phyloP scores from a whole-genome alignment of 371 early-diverging fungal species.

The Syncephalastrum contaminatum region DNA sequence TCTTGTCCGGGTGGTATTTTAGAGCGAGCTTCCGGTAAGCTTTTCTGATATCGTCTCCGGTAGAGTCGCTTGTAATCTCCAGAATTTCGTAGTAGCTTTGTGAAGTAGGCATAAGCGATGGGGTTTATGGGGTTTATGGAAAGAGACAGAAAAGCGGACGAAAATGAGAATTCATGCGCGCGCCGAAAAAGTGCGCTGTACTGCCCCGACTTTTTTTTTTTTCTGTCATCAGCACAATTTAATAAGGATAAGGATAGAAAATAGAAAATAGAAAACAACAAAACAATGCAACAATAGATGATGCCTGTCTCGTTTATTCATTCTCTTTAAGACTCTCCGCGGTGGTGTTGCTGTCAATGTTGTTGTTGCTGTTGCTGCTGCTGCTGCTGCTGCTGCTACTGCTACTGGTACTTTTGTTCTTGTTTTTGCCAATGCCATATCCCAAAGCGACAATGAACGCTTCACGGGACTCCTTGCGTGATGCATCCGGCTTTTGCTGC shows the following conservation, averaged over 20 bases:
- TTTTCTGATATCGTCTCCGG: slow-evolving; percentile 43
- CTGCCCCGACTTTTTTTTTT: too few relatives aligned
- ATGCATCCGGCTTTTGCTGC: slow-evolving; percentile 69
- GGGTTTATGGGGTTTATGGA: too few relatives aligned
- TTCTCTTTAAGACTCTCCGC: not conserved
- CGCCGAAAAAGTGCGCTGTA: too few relatives aligned
- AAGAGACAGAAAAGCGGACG: too few relatives aligned
- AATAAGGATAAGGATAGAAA: too few relatives aligned
- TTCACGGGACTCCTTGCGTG: slow-evolving; percentile 74
- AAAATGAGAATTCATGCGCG: too few relatives aligned
- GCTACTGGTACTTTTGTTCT: not conserved
- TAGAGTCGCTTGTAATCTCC: slow-evolving; percentile 25
- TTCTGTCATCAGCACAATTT: too few relatives aligned
- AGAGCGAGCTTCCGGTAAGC: slow-evolving; percentile 45
- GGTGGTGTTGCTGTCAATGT: not conserved
- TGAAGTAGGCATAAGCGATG: too few relatives aligned
- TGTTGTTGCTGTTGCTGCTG: too few relatives aligned
- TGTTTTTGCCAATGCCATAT: slow-evolving; percentile 10
- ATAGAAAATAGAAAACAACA: too few relatives aligned
- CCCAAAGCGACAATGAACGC: slow-evolving; percentile 71
- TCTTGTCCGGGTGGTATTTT: slow-evolving; percentile 63
- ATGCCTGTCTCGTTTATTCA: not conserved
- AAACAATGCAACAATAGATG: too few relatives aligned
- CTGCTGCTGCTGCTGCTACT: too few relatives aligned
- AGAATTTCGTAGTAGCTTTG: slow-evolving; percentile 27